Evolutionary conservation across 805 yeast species (phyloP).

Genomic region (Saturnispora dispora): DNA sequence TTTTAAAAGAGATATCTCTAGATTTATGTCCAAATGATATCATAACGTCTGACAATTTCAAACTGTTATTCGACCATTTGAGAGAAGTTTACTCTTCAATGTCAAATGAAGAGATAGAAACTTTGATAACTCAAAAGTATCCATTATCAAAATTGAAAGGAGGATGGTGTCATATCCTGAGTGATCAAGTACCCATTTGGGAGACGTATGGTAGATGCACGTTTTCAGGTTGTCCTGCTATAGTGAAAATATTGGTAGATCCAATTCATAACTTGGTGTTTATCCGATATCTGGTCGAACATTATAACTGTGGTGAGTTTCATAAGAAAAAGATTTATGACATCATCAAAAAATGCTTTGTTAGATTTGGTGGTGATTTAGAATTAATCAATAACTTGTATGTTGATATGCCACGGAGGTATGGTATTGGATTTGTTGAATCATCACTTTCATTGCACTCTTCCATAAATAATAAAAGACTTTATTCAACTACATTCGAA

Average conservation of each 20-base stretch:
- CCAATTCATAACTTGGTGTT: constrained; percentile 9
- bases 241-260: constrained; percentile 7
- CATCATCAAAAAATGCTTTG: constrained; percentile 10
- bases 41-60: background rate
- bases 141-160: background rate
- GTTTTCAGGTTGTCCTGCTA: constrained; percentile 8
- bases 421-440: constrained; percentile 11
- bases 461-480: background rate
- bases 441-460: background rate
- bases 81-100: background rate
- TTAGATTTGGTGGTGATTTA: constrained; percentile 9
- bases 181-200: constrained; percentile 1
- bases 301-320: constrained; percentile 9
- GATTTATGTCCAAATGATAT: background rate
- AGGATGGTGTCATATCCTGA: background rate
- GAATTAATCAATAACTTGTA: constrained; percentile 7
- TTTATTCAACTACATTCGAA: background rate
- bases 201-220: constrained; percentile 6
- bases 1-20: constrained; percentile 3
- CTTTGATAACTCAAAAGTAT: background rate
- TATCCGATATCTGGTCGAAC: constrained; percentile 3
- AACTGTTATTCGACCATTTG: background rate
- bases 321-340: constrained; percentile 10
- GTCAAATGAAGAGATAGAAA: background rate
- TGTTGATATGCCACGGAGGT: constrained; percentile 10